Conservation (phyloP, 192 early-diverging fungal species). For the Coemansia sp. region DNA sequence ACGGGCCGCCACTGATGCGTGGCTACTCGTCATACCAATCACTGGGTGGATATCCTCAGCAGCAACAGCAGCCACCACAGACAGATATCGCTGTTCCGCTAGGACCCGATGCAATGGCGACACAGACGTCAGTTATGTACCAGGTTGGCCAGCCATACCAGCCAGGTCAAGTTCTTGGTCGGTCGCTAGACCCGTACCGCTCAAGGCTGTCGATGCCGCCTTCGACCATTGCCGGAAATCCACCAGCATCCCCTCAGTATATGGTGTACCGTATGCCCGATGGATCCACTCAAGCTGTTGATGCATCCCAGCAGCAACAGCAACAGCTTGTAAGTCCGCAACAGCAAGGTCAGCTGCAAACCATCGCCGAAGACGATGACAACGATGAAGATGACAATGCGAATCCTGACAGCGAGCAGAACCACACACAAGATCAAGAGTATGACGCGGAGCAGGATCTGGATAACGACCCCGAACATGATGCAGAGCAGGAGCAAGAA, state of each 20-base stretch:
- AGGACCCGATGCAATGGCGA: conserved; percentile 22
- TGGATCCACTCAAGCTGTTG: conserved; percentile 28
- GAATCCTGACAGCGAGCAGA: background rate
- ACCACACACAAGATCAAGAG: conserved; percentile 2
- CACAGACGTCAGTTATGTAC: conserved; percentile 29
- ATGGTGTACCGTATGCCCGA: conserved; percentile 53
- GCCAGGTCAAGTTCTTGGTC: conserved; percentile 49
- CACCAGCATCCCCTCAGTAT: conserved; percentile 25
- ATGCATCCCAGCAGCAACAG: conserved; percentile 22
- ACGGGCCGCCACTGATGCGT: conserved; percentile 37
- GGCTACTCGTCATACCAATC: conserved; percentile 19
- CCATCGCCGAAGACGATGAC: conserved; percentile 45
- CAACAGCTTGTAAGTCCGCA: conserved; percentile 15
- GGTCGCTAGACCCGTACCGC: conserved; percentile 40
- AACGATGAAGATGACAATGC: conserved; percentile 36
- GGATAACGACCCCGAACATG: conserved; percentile 5
- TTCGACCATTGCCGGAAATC: background rate
- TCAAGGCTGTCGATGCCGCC: conserved; percentile 22
- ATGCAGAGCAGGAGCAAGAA: conserved; percentile 3
- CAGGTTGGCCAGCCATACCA: conserved; percentile 50
- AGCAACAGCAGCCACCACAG: conserved; percentile 15
- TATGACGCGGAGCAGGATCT: conserved; percentile 1
- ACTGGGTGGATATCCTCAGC: conserved; percentile 11
- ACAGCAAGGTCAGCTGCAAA: conserved; percentile 25
- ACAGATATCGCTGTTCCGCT: conserved; percentile 16